Conservation (phyloP, 352 stramenopile genomes). For the Globisporangium takayamanum region DNA sequence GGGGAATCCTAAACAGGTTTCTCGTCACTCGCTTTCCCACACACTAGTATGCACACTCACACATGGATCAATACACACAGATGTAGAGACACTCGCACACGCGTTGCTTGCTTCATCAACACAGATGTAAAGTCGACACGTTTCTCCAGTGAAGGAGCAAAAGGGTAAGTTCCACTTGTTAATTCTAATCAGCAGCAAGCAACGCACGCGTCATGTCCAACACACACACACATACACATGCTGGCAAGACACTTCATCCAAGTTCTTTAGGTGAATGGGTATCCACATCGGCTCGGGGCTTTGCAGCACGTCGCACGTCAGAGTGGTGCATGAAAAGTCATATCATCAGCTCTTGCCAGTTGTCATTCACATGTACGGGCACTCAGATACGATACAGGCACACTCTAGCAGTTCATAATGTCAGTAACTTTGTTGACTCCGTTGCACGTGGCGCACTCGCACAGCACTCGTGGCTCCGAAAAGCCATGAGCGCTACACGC, state of each 20-base stretch:
- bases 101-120: conserved; percentile 78
- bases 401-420: conserved; percentile 21
- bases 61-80: conserved; percentile 1
- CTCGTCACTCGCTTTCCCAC: conserved; percentile 50
- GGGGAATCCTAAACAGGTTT: conserved; percentile 82
- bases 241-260: conserved; percentile 36
- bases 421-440: conserved; percentile 85
- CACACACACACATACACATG: conserved; percentile 11
- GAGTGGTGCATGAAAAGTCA: conserved; percentile 87
- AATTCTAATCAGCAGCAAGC: conserved; percentile 62
- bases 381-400: neutral
- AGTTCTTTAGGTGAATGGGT: conserved; percentile 50
- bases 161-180: conserved; percentile 74
- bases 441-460: conserved; percentile 22
- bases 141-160: conserved; percentile 67
- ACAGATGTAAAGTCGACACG: conserved; percentile 85
- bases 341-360: conserved; percentile 66
- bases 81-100: conserved; percentile 16
- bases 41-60: neutral
- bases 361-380: conserved; percentile 18
- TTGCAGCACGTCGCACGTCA: conserved; percentile 30
- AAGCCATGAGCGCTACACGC: neutral
- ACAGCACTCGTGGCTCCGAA: conserved; percentile 11
- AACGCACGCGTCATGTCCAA: neutral
- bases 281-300: conserved; percentile 46